These are phyloP conservation scores for Erythrobasidium yunnanense DNA, from an alignment of 768 basidiomycete genomes.

Conservation along the genomic window DNA sequence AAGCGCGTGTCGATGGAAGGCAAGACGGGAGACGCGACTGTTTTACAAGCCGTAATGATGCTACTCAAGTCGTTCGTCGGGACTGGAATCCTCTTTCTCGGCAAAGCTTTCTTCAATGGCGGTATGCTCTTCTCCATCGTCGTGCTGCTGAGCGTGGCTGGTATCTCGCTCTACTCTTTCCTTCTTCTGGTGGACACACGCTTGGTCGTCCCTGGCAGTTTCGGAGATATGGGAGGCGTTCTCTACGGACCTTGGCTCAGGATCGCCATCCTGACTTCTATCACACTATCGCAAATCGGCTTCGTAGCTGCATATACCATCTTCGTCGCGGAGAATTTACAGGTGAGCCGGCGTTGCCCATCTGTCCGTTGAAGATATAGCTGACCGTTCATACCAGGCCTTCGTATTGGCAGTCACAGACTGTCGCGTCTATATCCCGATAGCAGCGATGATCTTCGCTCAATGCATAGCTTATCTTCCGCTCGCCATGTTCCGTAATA, in stretches of 20 bases:
- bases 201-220: slow-evolving; percentile 77
- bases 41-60: slow-evolving; percentile 86
- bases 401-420: slow-evolving; percentile 71
- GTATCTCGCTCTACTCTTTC: slow-evolving; percentile 85
- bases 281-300: slow-evolving; percentile 73
- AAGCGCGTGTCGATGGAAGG: slow-evolving; percentile 51
- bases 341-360: slow-evolving; percentile 41
- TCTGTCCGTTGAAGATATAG: neutral
- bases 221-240: slow-evolving; percentile 88
- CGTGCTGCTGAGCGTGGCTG: slow-evolving; percentile 66
- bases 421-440: slow-evolving; percentile 57
- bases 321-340: slow-evolving; percentile 84
- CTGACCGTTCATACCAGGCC: slow-evolving; percentile 47
- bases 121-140: slow-evolving; percentile 78
- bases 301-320: slow-evolving; percentile 87
- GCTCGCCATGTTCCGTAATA: slow-evolving; percentile 73
- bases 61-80: slow-evolving; percentile 88
- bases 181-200: slow-evolving; percentile 78
- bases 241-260: slow-evolving; percentile 93
- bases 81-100: slow-evolving; percentile 89
- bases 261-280: slow-evolving; percentile 71
- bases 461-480: slow-evolving; percentile 82
- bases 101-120: slow-evolving; percentile 92
- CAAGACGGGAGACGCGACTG: slow-evolving; percentile 71
- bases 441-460: slow-evolving; percentile 64